Base-by-base conservation (phyloP, 352 stramenopile genomes). In the Globisporangium recalcitrans region DNA sequence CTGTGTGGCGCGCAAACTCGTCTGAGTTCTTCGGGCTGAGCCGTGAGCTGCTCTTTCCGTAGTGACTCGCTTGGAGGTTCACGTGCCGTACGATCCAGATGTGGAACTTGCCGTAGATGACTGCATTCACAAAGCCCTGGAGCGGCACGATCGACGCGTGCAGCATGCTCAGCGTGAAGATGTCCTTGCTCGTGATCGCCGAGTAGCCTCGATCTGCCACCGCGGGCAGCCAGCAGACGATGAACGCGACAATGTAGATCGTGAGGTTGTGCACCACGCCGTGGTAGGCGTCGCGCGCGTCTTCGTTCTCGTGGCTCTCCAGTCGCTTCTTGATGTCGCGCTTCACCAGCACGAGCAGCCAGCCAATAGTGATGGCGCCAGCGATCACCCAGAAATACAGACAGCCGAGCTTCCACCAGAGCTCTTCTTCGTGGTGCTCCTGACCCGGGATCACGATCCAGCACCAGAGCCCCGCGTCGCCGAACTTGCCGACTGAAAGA, bases 91-190 rank as follows among this genome's bases (percentile, higher is more conserved):
- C 80, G 19, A 93, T 75, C 78, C 80, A 93, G 32, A 88, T 75
- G 64, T 93, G 84, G 61, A 93, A 90, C 57, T 91, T 92, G 49
- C 83, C 85, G 63, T 95, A 95, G 44, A 95, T 93, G 4, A 93
- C 77, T 3, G 85, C 85, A 44, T 93, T 93, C 19, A 91, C 78
- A 60, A 93, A 95, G 53, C 85, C 85, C 71, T 91, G 84, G 0
- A 93, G 70, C 4, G 84, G 82, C n/a, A 93, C 77, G 60, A 93
- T 88, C 16, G 77, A 85, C 16, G 82, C 84, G 47, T 93, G 84
- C 21, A 90, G 67, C 68, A 91, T 80, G 40, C 77, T 82, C 19
- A 93, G 56, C 2, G 70, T 71, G 58, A 90, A 89, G 2, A 82
- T 75, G 10, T 81, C 78, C 0, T 84, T 38, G 36, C 76, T 73